Base-by-base conservation (phyloP, 2,329 filamentous ascomycete species). In the Lecanoromycetidae sp. region DNA sequence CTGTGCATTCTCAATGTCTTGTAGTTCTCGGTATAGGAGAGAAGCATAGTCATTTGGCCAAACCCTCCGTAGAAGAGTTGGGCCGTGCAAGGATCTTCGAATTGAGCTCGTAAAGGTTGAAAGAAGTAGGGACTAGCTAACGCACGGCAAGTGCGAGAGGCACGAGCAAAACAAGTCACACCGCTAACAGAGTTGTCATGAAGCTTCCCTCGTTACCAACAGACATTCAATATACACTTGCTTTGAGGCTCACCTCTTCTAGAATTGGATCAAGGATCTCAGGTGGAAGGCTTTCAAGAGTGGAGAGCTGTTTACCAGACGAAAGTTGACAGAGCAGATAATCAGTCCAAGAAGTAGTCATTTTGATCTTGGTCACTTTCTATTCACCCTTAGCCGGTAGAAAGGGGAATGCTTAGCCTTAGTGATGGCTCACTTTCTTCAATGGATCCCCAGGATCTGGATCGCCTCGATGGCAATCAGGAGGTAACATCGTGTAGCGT, bases 61-160 rank as follows among this genome's bases (percentile, higher is more conserved):
- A n/a, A n/a, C n/a, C n/a, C n/a, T n/a, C n/a, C n/a, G n/a, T n/a
- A n/a, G n/a, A n/a, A n/a, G n/a, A n/a, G n/a, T n/a, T n/a, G n/a
- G n/a, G n/a, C n/a, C n/a, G 30, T 20, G 13, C 22, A 22, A 26
- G 29, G 40, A 10, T 25, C 19, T 13, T 22, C 12, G 5, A 7
- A 3, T 32, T 43, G 26, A 9, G 5, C 13, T 17, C 29, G 12
- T 32, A 43, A 15, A 15, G 40, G 40, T 15, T 43, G 22, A n/a
- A 43, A 43, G 5, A 43, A 34, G 27, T 43, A 43, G 4, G 40
- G 40, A 15, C 40, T 43, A 15, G 40, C 40, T 27, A 43, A 20
- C 6, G 40, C 40, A 26, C 40, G 40, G 30, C 40, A 43, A 19
- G 29, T 43, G 12, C 40, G 40, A 25, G 40, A 43, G 22, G 40